A percentile compares a stretch with the other conserved stretches of the same genome.
Conservation (phyloP, 2,329 filamentous ascomycete genomes). For the Orbilia ellipsospora region DNA sequence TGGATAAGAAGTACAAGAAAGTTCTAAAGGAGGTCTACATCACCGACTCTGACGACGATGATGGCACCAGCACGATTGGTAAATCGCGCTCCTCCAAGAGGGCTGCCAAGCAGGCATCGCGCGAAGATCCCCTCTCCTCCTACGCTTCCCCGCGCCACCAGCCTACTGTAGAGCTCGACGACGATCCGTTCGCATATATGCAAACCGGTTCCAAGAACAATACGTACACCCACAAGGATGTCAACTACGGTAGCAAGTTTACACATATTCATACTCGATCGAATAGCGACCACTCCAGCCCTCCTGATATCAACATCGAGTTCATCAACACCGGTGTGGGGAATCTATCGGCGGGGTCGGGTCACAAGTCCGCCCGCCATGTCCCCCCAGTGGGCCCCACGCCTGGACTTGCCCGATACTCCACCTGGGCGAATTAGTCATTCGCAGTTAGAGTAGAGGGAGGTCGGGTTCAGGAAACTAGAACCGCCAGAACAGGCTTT, state of each 20-base stretch:
- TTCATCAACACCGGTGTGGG: constrained; percentile 30
- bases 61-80: constrained; percentile 39
- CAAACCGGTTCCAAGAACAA: constrained; percentile 31
- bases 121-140: constrained; percentile 34
- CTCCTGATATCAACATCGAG: constrained; percentile 39
- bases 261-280: constrained; percentile 34
- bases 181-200: constrained; percentile 45
- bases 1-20: constrained; percentile 47
- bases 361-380: constrained; percentile 40
- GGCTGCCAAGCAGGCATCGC: constrained; percentile 39
- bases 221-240: constrained; percentile 42
- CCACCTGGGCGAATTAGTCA: constrained; percentile 43
- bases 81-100: constrained; percentile 39
- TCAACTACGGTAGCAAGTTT: constrained; percentile 38
- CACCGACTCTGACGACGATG: constrained; percentile 45
- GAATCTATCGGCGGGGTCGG: constrained; percentile 24
- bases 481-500: neutral
- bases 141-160: constrained; percentile 39
- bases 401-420: constrained; percentile 25
- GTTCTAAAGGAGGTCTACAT: constrained; percentile 37
- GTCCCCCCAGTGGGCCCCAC: constrained; percentile 35
- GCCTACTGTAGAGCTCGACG: constrained; percentile 37
- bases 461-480: neutral
- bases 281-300: constrained; percentile 39
- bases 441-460: neutral